These are phyloP conservation scores for Podospora tetraspora DNA, from an alignment of 495 filamentous ascomycete species.

Conservation along the genomic window DNA sequence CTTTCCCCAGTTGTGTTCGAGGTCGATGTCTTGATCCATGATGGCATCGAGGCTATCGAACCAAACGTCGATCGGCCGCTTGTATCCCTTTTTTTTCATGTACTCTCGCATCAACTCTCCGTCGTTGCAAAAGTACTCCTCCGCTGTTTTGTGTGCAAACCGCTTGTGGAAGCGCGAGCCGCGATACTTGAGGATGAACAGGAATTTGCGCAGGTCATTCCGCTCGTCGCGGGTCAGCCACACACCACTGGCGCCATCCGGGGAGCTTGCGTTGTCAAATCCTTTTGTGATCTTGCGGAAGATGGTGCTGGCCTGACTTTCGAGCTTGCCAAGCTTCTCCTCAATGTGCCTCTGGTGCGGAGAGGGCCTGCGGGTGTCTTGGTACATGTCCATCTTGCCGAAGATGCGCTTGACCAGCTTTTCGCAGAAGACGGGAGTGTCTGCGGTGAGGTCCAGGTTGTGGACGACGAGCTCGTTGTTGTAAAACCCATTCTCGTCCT, in stretches of 20 bases:
- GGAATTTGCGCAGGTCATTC: constrained; percentile 46
- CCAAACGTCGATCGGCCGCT: constrained; percentile 49
- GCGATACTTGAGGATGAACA: constrained; percentile 52
- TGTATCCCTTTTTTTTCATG: constrained; percentile 42
- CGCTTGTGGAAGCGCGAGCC: constrained; percentile 27
- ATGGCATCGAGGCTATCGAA: constrained; percentile 45
- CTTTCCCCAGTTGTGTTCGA: constrained; percentile 30
- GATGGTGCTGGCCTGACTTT: constrained; percentile 27
- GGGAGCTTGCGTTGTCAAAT: constrained; percentile 1
- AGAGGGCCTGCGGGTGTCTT: constrained; percentile 25
- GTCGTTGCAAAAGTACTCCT: constrained; percentile 40
- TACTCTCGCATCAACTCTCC: constrained; percentile 33
- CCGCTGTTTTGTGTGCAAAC: constrained; percentile 31
- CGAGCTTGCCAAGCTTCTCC: constrained; percentile 33
- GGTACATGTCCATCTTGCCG: constrained; percentile 43
- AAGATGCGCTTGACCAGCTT: constrained; percentile 34
- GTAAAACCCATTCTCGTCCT: constrained; percentile 21
- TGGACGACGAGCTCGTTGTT: constrained; percentile 24
- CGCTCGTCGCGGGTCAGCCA: constrained; percentile 36
- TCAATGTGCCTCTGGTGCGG: constrained; percentile 35
- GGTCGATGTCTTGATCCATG: constrained; percentile 44
- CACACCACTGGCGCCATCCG: neutral
- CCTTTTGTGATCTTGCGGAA: constrained; percentile 32
- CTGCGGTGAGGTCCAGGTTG: constrained; percentile 19
- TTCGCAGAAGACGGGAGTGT: constrained; percentile 24